Evolutionary conservation across 129 eudicot species (phyloP).

Genomic region (Arctium minus): DNA sequence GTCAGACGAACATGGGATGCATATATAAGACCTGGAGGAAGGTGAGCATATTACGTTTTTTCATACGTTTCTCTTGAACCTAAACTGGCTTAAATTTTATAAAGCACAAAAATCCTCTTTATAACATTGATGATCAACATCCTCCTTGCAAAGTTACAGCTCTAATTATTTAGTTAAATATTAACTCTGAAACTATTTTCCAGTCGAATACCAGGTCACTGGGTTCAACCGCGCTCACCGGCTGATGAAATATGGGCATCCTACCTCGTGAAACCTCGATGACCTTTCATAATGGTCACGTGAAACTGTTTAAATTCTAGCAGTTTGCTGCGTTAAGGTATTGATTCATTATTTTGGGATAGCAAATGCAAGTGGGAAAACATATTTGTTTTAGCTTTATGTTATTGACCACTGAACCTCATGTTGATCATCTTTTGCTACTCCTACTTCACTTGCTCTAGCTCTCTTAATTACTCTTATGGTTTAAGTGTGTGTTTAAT

Average conservation of each 20-base stretch:
- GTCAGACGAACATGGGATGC: conserved; percentile 97
- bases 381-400: too few species aligned
- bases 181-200: conserved; percentile 4
- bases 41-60: conserved; percentile 39
- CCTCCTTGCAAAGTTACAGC: background rate
- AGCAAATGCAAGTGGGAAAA: too few species aligned
- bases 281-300: background rate
- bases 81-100: background rate
- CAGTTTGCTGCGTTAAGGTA: background rate
- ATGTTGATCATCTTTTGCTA: background rate
- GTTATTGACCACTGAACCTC: background rate
- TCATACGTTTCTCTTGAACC: background rate
- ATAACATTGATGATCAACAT: background rate
- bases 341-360: too few species aligned
- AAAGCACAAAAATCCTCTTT: background rate
- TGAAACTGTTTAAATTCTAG: background rate
- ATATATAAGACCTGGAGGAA: conserved; percentile 88
- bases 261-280: conserved; percentile 62
- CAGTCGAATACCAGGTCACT: conserved; percentile 98
- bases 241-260: conserved; percentile 92
- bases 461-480: too few species aligned
- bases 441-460: too few species aligned
- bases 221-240: conserved; percentile 94
- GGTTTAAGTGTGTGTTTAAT: too few species aligned
- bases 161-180: background rate